These are phyloP conservation scores for Metschnikowia baotianmanensis DNA, from an alignment of 805 yeast genomes.

Conservation along the genomic window DNA sequence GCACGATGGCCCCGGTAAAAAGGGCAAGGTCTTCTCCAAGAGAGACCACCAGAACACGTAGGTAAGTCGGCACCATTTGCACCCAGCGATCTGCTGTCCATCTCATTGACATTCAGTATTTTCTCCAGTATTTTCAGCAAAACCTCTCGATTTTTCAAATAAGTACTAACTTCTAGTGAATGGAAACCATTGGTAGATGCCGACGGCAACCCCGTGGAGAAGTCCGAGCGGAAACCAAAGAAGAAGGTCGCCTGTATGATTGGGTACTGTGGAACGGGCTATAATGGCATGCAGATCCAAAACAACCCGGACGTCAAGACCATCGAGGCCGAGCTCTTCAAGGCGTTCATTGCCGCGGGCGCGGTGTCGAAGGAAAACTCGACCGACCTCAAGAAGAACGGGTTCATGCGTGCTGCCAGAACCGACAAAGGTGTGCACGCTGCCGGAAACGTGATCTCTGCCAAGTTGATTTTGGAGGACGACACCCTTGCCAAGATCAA, in stretches of 20 bases:
- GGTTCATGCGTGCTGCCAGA: constrained; percentile 84
- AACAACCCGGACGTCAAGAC: constrained; percentile 81
- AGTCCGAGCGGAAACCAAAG: constrained; percentile 71
- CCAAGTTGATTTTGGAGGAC: constrained; percentile 83
- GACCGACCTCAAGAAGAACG: constrained; percentile 81
- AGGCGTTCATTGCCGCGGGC: constrained; percentile 81
- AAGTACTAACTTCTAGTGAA: constrained; percentile 24
- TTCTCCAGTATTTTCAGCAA: too few relatives aligned
- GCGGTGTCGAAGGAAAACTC: constrained; percentile 86
- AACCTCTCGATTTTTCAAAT: neutral
- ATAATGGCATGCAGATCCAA: constrained; percentile 88
- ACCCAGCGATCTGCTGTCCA: neutral
- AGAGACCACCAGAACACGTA: constrained; percentile 47
- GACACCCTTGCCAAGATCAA: constrained; percentile 72
- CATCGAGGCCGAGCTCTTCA: constrained; percentile 84
- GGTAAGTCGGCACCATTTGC: constrained; percentile 45
- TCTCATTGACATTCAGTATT: neutral
- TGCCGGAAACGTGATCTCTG: constrained; percentile 86
- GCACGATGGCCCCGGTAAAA: constrained; percentile 4
- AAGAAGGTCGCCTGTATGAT: constrained; percentile 85
- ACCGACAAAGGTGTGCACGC: constrained; percentile 98
- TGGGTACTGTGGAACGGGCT: constrained; percentile 96
- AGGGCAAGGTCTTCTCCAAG: constrained; percentile 15
- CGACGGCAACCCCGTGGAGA: constrained; percentile 58
- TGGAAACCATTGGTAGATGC: constrained; percentile 52